A percentile compares a stretch with the other conserved stretches of the same genome.
phyloP scores from a whole-genome alignment of 2,329 filamentous ascomycete species.

The Hymenotorrendiella dingleyae region DNA sequence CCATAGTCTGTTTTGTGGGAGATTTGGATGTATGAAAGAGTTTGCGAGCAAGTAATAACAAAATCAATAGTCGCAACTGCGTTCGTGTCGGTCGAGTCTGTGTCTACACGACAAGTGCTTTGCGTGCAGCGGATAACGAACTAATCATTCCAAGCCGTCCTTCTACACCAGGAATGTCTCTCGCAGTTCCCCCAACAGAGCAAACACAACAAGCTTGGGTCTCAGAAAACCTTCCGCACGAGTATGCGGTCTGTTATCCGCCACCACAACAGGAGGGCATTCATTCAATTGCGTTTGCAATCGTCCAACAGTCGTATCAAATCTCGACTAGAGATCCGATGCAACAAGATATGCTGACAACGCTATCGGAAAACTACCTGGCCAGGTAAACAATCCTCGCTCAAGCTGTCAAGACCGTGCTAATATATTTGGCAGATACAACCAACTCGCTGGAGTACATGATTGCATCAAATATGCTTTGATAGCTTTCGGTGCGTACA shows the following conservation, averaged over 20 bases:
- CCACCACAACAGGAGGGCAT: slow-evolving; percentile 6
- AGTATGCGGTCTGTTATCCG: slow-evolving; percentile 2
- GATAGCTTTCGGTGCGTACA: slow-evolving; percentile 15
- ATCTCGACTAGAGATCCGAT: slow-evolving; percentile 9
- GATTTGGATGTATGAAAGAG: not conserved
- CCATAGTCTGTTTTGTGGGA: too few species aligned
- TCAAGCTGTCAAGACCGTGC: too few species aligned
- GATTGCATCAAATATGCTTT: slow-evolving; percentile 14
- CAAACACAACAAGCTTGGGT: slow-evolving; percentile 9
- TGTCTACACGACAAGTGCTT: slow-evolving; percentile 7
- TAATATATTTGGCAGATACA: slow-evolving; percentile 8
- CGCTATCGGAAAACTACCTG: slow-evolving; percentile 7
- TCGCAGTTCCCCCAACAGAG: not conserved
- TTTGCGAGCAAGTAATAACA: not conserved
- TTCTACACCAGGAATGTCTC: too few species aligned
- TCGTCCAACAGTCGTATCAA: slow-evolving; percentile 14
- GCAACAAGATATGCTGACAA: slow-evolving; percentile 5
- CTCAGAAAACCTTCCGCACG: slow-evolving; percentile 1
- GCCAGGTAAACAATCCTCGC: slow-evolving; percentile 8
- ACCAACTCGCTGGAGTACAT: slow-evolving; percentile 7
- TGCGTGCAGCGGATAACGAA: too few species aligned
- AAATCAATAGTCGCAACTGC: slow-evolving; percentile 13
- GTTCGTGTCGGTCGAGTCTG: slow-evolving; percentile 15
- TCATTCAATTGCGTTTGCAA: slow-evolving; percentile 3
- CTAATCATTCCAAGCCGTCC: too few species aligned